Conservation (phyloP, 495 filamentous ascomycete species). For the Podospora sp. region DNA sequence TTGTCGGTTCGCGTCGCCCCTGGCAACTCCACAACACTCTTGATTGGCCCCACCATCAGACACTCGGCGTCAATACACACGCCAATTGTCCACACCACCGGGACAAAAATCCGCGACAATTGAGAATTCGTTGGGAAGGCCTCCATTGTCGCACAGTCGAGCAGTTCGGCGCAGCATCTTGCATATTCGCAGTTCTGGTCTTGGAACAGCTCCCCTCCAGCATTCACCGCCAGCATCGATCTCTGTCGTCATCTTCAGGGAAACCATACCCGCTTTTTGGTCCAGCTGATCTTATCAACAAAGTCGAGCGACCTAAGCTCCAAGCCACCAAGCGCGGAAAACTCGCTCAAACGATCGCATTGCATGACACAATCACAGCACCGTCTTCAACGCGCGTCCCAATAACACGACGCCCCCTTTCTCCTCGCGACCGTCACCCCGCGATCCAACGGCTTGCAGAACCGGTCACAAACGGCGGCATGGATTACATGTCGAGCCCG, state of each 20-base stretch:
- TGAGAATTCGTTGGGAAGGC: conserved; percentile 4
- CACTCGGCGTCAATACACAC: not conserved
- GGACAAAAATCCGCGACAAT: conserved; percentile 6
- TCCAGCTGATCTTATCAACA: not conserved
- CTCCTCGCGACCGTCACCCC: conserved; percentile 5
- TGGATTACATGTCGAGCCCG: conserved; percentile 30
- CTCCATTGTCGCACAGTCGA: not conserved
- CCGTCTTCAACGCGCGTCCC: not conserved
- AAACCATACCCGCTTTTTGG: not conserved
- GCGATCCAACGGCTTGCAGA: conserved; percentile 14
- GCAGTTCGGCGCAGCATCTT: not conserved
- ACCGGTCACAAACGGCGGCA: conserved; percentile 4
- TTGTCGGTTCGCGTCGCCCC: conserved; percentile 23
- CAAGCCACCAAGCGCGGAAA: conserved; percentile 5
- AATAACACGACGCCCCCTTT: conserved; percentile 14
- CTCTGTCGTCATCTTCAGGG: conserved; percentile 3
- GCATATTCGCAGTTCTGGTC: not conserved
- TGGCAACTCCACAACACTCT: conserved; percentile 19
- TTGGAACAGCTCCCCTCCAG: not conserved
- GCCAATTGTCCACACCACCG: conserved; percentile 2
- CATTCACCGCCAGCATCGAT: not conserved
- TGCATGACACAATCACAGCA: conserved; percentile 24
- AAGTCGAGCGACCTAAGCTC: not conserved
- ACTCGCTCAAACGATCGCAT: conserved; percentile 16
- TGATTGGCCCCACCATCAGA: conserved; percentile 22